Conservation (phyloP, 1,139 yeast genomes). For the Casaregolazyma suthepensis region DNA sequence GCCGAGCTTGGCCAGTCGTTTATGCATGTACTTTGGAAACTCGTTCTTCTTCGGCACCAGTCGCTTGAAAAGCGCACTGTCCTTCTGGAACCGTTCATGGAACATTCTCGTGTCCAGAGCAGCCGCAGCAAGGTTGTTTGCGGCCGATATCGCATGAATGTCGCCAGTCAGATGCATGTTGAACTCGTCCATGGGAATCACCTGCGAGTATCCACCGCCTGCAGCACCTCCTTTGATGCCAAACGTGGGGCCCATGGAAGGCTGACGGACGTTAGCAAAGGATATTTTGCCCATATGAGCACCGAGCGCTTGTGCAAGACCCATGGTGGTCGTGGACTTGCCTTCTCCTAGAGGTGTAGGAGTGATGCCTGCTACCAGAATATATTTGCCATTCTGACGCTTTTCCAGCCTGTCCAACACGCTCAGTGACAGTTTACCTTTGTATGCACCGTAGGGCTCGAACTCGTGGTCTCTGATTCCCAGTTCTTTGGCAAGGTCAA, state of each 20-base stretch:
- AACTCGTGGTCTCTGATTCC: slow-evolving; percentile 77
- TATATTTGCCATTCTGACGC: slow-evolving; percentile 77
- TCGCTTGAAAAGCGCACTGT: slow-evolving; percentile 78
- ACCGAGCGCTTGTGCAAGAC: slow-evolving; percentile 96
- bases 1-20: slow-evolving; percentile 74
- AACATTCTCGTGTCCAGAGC: slow-evolving; percentile 97
- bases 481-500: slow-evolving; percentile 72
- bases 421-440: slow-evolving; percentile 81
- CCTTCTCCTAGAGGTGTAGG: slow-evolving; percentile 99
- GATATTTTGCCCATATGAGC: slow-evolving; percentile 84
- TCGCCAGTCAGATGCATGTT: slow-evolving; percentile 98
- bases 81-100: slow-evolving; percentile 90
- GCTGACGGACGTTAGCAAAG: slow-evolving; percentile 95
- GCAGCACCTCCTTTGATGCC: slow-evolving; percentile 99
- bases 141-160: slow-evolving; percentile 95
- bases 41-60: slow-evolving; percentile 81
- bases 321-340: slow-evolving; percentile 94
- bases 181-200: slow-evolving; percentile 98
- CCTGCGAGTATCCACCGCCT: slow-evolving; percentile 98
- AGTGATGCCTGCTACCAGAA: slow-evolving; percentile 93
- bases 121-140: slow-evolving; percentile 92
- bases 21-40: slow-evolving; percentile 72
- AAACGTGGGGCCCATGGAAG: slow-evolving; percentile 98
- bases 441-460: slow-evolving; percentile 85
- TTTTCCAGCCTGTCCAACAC: slow-evolving; percentile 63